phyloP scores from a whole-genome alignment of 768 basidiomycete species.

The Mycena capillaripes region DNA sequence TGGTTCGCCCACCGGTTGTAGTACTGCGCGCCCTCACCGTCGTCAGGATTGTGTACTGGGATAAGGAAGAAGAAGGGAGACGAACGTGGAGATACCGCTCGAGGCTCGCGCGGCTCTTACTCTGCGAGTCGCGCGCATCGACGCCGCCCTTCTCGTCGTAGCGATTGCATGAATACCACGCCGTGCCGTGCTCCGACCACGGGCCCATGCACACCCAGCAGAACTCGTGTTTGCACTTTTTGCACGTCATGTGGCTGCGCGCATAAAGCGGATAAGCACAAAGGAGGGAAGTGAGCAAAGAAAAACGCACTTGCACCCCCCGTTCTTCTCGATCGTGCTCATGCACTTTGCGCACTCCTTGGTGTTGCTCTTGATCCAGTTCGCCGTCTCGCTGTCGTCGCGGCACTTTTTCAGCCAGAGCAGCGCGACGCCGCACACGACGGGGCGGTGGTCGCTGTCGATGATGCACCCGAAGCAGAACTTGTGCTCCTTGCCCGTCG shows the following conservation, averaged over 20 bases:
- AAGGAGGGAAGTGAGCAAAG: slow-evolving; percentile 21
- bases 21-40: slow-evolving; percentile 83
- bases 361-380: slow-evolving; percentile 99
- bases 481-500: slow-evolving; percentile 68
- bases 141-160: slow-evolving; percentile 94
- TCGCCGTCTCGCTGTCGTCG: slow-evolving; percentile 98
- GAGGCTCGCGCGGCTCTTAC: slow-evolving; percentile 88
- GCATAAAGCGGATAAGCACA: slow-evolving; percentile 27
- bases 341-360: slow-evolving; percentile 98
- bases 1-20: slow-evolving; percentile 99
- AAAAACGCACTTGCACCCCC: slow-evolving; percentile 95
- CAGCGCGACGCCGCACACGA: slow-evolving; percentile 89
- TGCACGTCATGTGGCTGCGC: slow-evolving; percentile 98
- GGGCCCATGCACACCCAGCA: slow-evolving; percentile 99
- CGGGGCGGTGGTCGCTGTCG: slow-evolving; percentile 91
- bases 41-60: not conserved
- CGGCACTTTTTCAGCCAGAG: slow-evolving; percentile 98
- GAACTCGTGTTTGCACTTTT: slow-evolving; percentile 98
- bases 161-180: slow-evolving; percentile 98
- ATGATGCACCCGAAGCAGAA: slow-evolving; percentile 97
- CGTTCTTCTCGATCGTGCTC: slow-evolving; percentile 99
- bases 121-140: slow-evolving; percentile 93
- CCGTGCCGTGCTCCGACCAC: slow-evolving; percentile 97
- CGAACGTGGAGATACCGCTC: slow-evolving; percentile 96
- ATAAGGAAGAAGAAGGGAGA: slow-evolving; percentile 31